Evolutionary conservation across 1,284 basidiomycete genomes (phyloP), one percentile per base, ranked within the genome.

Genomic region (Ganoderma leucocontextum): DNA sequence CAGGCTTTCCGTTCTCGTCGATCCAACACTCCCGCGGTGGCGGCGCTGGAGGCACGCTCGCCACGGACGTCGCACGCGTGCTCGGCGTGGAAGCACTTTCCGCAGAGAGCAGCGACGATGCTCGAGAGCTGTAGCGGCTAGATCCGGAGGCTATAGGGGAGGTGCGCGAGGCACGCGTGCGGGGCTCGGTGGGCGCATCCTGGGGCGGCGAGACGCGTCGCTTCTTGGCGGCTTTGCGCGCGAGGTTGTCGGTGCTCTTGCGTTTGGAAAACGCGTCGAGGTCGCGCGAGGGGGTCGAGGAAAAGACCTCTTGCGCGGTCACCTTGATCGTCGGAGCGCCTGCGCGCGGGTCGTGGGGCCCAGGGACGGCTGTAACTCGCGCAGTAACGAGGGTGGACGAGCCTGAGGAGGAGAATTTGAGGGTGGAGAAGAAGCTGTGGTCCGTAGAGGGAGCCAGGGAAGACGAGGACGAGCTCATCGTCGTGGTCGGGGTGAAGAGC

Each of bases 1-100:
- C 87, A 0, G 87, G 85, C 38, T 79, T 78, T 0, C 87, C 89
- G 66, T 86, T 81, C 63, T 87, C 85, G 29, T 81, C 77, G 17
- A 83, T 84, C 76, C 83, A 83, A 82, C 89, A 92, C 36, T 80
- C 75, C 44, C 84, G 75, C 38, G 79, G 75, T 38, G 74, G 70
- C 22, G 73, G 75, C 0, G 81, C 79, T 1, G 76, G 76, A 10
- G 83, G 79, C 77, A 58, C 78, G 77, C 29, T 58, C 82, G 79
- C 42, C 69, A 74, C 70, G 22, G 73, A 79, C 77, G 62, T 63
- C 33, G 61, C 63, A 36, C 64, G 57, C 42, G 70, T 68, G 63
- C 68, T 67, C 7, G 65, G 69, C 6, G 67, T 39, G 2, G 66
- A 66, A 12, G 38, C 62, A 1, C 68, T 58, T 13, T 58, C 62